These are phyloP conservation scores for Apocynum venetum DNA, from an alignment of 257 asterid species.

Conservation along the genomic window DNA sequence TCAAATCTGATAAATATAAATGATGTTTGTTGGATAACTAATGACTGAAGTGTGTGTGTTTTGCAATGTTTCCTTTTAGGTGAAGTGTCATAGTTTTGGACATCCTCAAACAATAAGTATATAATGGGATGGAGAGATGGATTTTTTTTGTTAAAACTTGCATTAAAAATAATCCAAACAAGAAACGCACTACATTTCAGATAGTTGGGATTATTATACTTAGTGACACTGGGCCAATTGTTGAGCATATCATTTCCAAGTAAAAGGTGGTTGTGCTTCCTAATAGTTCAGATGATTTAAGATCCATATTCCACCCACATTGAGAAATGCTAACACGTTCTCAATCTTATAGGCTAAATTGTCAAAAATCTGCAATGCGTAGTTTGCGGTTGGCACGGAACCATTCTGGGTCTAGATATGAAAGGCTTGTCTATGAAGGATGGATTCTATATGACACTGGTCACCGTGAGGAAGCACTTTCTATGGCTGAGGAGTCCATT, in stretches of 20 bases:
- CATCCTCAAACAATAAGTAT: neutral
- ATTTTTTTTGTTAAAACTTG: neutral
- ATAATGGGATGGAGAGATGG: neutral
- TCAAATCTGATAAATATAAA: neutral
- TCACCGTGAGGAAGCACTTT: conserved; percentile 46
- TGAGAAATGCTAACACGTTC: neutral
- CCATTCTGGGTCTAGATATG: conserved; percentile 33
- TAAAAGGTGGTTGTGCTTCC: neutral
- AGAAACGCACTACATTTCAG: neutral
- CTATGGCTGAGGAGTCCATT: conserved; percentile 46
- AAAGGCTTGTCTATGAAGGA: conserved; percentile 47
- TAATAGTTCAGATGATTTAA: neutral
- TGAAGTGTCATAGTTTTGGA: neutral
- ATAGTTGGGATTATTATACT: neutral
- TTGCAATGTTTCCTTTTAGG: neutral
- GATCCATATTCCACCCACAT: too few relatives aligned
- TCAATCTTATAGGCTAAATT: conserved; percentile 36
- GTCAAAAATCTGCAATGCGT: conserved; percentile 53
- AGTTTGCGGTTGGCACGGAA: conserved; percentile 47
- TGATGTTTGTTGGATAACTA: neutral
- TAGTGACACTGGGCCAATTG: neutral
- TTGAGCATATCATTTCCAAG: neutral
- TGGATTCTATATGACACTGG: conserved; percentile 53
- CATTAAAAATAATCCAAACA: neutral
- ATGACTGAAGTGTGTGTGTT: neutral